Evolutionary conservation across 768 basidiomycete genomes (phyloP), one percentile per base, ranked within the genome.

Genomic region (Suillus discolor): DNA sequence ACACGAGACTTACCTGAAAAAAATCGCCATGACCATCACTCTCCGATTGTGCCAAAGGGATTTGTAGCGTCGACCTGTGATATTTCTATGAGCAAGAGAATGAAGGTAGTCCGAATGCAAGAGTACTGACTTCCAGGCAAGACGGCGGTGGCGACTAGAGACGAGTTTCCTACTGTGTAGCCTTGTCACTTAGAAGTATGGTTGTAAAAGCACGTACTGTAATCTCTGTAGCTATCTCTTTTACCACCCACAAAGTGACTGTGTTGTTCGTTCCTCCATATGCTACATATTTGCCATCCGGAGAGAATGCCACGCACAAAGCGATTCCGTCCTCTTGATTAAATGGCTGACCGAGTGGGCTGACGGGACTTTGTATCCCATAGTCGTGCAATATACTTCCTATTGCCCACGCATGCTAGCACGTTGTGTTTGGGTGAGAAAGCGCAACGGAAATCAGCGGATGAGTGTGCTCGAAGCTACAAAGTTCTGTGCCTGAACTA

Each of bases 301-400:
- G 36, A 23, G 36, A 57, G 36, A 57, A 38, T 38, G 57, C 38
- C 57, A 57, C n/a, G 16, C n/a, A 23, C 13, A 38, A 23, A 23
- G 20, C 7, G n/a, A 7, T 13, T 12, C 36, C 11, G 6, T 23
- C n/a, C 3, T 23, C 13, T 6, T 36, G 36, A 20, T 38, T 23
- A n/a, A 57, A 57, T 57, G 55, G 36, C n/a, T 38, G 12, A 20
- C 55, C 55, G 6, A 57, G 57, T 25, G 8, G n/a, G 57, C 16
- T 57, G 23, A 25, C 23, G 2, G n/a, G 57, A 57, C 23, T 16
- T n/a, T 59, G 57, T 39, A 15, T 59, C 57, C 57, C 57, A 59
- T 38, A 57, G 57, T 4, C 20, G 57, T 59, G 57, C 38, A 57
- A 39, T 34, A n/a, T n/a, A 3, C 23, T 38, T 39, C 8, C 23